Base-by-base conservation (phyloP, 2,329 filamentous ascomycete genomes). In the Aureobasidium uvarum region DNA sequence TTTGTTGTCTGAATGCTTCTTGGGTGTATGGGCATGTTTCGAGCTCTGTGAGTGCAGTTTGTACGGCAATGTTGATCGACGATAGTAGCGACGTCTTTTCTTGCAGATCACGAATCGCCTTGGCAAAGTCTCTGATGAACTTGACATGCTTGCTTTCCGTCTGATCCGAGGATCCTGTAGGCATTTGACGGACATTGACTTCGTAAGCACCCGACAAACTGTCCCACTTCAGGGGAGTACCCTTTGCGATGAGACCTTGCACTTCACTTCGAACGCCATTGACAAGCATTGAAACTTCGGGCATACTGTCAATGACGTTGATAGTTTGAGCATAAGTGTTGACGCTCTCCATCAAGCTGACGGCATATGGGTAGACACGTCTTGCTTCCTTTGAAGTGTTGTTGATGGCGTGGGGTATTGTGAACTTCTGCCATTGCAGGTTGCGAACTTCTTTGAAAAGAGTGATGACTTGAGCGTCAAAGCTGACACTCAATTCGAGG, bases 351-450 rank as follows among this genome's bases (percentile, higher is more conserved):
- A 99, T 99, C 70, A 99, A 80, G 74, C 93, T 98, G 69, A 99
- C 93, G 28, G 96, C 95, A 73, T 96, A 99, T 0, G 95, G 95
- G 72, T 99, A 99, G 4, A 99, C 95, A 62, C 95, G 87, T 78
- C 97, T 96, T n/a, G 95, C 96, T 75, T 99, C 95, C 77, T 98
- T 99, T 0, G 96, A 96, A 63, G 96, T 92, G 69, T 92, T 98
- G 77, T 89, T 96, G 73, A 99, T 92, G 16, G 91, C 88, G 76
- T 99, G 95, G 10, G 96, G 96, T 28, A 99, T 91, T 65, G 91
- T 89, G 76, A 92, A 99, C 70, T 92, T 95, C 68, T 96, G 88
- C 94, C 95, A 99, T 14, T 92, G 87, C 50, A 99, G 81, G 74
- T 99, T 99, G 46, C 96, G 88, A 31, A 96, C 96, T 80, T 99